Conservation (phyloP, 345 rosid species). For the Raphanus raphanistrum region DNA sequence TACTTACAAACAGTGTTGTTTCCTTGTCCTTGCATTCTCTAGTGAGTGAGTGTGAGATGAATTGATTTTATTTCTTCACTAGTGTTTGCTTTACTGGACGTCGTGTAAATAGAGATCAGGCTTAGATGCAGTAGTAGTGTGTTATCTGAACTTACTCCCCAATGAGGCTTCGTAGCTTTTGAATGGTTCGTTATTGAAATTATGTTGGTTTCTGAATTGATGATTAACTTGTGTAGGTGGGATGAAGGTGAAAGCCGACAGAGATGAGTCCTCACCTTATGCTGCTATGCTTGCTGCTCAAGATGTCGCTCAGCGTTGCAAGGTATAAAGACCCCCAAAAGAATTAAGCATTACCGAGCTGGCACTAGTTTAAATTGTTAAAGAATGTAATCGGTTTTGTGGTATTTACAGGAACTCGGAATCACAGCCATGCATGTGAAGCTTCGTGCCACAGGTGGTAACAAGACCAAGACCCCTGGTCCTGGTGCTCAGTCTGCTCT, state of each 20-base stretch:
- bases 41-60: not conserved
- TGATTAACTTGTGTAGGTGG: conserved; percentile 51
- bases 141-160: too few species aligned
- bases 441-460: conserved; percentile 87
- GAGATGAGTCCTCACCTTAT: conserved; percentile 79
- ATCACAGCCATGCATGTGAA: conserved; percentile 75
- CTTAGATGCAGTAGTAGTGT: too few species aligned
- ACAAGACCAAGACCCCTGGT: conserved; percentile 85
- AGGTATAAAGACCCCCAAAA: conserved; percentile 38
- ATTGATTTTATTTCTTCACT: not conserved
- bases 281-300: conserved; percentile 93
- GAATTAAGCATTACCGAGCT: not conserved
- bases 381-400: not conserved
- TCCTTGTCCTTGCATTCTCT: not conserved
- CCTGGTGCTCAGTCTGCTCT: conserved; percentile 91
- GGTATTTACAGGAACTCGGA: conserved; percentile 58
- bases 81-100: not conserved
- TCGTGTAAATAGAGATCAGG: too few species aligned
- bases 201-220: not conserved
- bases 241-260: conserved; percentile 93
- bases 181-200: too few species aligned
- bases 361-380: not conserved
- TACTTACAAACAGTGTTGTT: not conserved
- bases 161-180: too few species aligned
- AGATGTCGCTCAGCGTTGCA: conserved; percentile 74